Conservation (phyloP, 2,329 filamentous ascomycete genomes). For the Cordyceps cicadae region DNA sequence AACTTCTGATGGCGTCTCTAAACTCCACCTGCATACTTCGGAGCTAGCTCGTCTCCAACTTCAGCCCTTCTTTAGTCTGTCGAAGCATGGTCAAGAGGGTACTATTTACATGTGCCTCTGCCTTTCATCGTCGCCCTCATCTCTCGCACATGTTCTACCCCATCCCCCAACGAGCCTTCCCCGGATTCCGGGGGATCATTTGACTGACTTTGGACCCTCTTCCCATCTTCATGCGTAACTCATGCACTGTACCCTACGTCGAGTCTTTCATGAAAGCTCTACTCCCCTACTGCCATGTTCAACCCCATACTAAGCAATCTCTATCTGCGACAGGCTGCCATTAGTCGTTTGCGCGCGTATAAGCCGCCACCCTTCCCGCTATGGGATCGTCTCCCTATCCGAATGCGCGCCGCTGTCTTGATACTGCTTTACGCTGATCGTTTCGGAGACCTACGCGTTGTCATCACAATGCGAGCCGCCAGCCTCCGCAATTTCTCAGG, state of each 20-base stretch:
- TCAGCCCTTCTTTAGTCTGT: background rate
- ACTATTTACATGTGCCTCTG: background rate
- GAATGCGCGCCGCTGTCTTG: slow-evolving; percentile 74
- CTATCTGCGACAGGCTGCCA: slow-evolving; percentile 38
- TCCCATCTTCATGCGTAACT: background rate
- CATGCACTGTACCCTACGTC: background rate
- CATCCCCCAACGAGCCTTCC: background rate
- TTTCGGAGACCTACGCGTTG: slow-evolving; percentile 65
- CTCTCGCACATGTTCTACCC: background rate
- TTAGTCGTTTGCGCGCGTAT: slow-evolving; percentile 53
- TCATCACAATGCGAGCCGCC: slow-evolving; percentile 60
- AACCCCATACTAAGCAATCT: slow-evolving; percentile 10
- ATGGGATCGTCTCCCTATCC: slow-evolving; percentile 54
- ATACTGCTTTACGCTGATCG: slow-evolving; percentile 82
- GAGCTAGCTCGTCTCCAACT: background rate
- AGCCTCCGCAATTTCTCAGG: slow-evolving; percentile 64
- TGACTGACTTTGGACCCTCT: background rate
- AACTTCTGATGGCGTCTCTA: background rate
- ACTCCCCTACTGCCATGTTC: slow-evolving; percentile 5
- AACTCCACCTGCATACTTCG: background rate
- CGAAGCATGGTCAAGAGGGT: background rate
- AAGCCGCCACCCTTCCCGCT: slow-evolving; percentile 51
- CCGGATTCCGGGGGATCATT: background rate
- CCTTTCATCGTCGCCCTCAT: background rate
- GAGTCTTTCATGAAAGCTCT: background rate